Evolutionary conservation across 257 asterid species (phyloP).

Genomic region (Dorcoceras hygrometricum): DNA sequence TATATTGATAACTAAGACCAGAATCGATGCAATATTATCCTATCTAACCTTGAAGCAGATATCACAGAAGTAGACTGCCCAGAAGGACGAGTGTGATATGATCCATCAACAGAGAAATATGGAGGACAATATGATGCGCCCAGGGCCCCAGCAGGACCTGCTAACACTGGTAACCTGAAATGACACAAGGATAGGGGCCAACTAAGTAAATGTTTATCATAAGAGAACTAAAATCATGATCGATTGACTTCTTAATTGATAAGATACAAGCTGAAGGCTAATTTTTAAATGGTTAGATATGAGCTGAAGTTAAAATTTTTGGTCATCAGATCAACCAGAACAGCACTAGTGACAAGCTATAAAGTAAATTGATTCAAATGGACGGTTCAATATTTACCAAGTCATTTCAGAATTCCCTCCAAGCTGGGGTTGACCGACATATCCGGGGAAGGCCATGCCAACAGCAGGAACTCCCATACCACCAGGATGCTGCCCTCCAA

Average conservation of each 20-base stretch:
- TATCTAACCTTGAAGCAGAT: slow-evolving; percentile 57
- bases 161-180: slow-evolving; percentile 85
- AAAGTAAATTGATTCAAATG: slow-evolving; percentile 12
- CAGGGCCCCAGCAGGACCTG: slow-evolving; percentile 92
- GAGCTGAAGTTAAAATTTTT: too few relatives aligned
- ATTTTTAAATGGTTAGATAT: too few relatives aligned
- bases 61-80: slow-evolving; percentile 56
- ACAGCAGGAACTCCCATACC: slow-evolving; percentile 99
- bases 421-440: slow-evolving; percentile 76
- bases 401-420: slow-evolving; percentile 99
- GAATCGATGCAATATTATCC: slow-evolving; percentile 2
- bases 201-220: background rate
- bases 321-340: slow-evolving; percentile 1
- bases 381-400: slow-evolving; percentile 53
- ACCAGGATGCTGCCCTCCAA: slow-evolving; percentile 86
- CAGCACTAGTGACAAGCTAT: slow-evolving; percentile 2
- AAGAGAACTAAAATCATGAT: slow-evolving; percentile 1
- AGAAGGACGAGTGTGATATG: slow-evolving; percentile 63
- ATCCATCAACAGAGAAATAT: slow-evolving; percentile 71
- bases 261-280: background rate
- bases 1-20: too few relatives aligned
- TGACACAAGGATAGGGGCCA: background rate
- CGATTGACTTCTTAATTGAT: background rate
- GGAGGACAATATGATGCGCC: slow-evolving; percentile 82
- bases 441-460: slow-evolving; percentile 99